phyloP scores from a whole-genome alignment of 768 basidiomycete species.

The Mycena vitilis region DNA sequence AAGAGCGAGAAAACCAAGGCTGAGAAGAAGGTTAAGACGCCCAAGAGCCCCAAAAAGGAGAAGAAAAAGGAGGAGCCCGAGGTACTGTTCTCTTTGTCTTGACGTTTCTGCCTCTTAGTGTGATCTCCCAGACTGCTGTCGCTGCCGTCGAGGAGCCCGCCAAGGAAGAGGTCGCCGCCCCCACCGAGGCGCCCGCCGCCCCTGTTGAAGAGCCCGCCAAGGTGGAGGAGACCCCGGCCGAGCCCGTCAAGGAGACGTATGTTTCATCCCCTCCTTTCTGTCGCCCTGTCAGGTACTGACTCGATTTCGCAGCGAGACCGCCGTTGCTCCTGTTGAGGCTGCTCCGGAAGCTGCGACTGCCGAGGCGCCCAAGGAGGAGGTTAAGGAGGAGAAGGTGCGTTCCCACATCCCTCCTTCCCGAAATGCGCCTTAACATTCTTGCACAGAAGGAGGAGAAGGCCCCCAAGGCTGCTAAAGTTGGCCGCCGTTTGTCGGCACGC shows the following conservation, averaged over 20 bases:
- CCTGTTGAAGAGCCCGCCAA: conserved; percentile 48
- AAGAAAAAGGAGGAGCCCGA: conserved; percentile 83
- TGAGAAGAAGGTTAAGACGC: conserved; percentile 70
- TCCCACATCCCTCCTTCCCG: not conserved
- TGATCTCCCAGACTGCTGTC: conserved; percentile 47
- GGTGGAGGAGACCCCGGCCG: conserved; percentile 62
- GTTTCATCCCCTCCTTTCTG: conserved; percentile 39
- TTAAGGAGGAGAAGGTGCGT: conserved; percentile 58
- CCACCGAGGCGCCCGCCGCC: conserved; percentile 51
- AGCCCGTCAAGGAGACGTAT: conserved; percentile 80
- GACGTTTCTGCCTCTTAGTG: conserved; percentile 13
- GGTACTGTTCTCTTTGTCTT: conserved; percentile 47
- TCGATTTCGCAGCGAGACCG: conserved; percentile 53
- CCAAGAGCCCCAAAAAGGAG: conserved; percentile 85
- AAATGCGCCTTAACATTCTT: not conserved
- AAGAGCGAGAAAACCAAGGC: conserved; percentile 74
- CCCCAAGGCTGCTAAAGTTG: conserved; percentile 69
- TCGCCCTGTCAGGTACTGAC: not conserved
- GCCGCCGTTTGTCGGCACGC: conserved; percentile 87
- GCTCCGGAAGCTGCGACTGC: conserved; percentile 47
- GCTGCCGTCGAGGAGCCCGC: conserved; percentile 51
- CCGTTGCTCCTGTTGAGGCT: conserved; percentile 50
- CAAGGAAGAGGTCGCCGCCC: conserved; percentile 46
- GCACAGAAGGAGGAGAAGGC: conserved; percentile 56
- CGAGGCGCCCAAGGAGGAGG: conserved; percentile 58